Base-by-base conservation (phyloP, 1,284 basidiomycete species). In the Ceratobasidium sp. region DNA sequence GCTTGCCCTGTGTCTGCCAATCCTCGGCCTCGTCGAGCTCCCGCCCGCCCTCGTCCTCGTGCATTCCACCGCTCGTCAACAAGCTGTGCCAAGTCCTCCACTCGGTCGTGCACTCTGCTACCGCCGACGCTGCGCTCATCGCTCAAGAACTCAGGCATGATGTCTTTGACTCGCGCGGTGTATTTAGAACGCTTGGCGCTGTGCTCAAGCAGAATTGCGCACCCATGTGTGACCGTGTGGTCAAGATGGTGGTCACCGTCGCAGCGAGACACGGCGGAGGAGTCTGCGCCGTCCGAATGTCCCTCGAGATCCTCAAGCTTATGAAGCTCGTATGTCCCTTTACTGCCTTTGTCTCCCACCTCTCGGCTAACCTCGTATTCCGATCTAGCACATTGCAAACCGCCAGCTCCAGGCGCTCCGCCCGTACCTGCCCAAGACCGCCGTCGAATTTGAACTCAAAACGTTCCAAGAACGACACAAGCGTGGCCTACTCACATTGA, bases 171-270 rank as follows among this genome's bases (percentile, higher is more conserved):
- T 92, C 94, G 54, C 88, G 91, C 15, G 91, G 90, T 20, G 88
- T 97, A 61, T 95, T 97, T 85, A 84, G 88, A 62, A 90, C 92
- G 77, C 91, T 97, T 80, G 96, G 94, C 20, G 87, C 90, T 79
- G 93, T 94, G 17, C 89, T 98, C 81, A 96, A 96, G 85, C 91
- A 91, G 59, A 96, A 98, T 83, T 97, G 96, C 81, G 96, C 96
- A 3, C 96, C 96, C 12, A 96, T 97, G 91, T 89, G 96, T 50
- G 96, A 98, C 85, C 89, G 88, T 15, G 90, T 91, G 75, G 92
- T 98, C 59, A 94, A 96, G 83, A 88, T 89, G 70, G 96, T 98
- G 94, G 91, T 97, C 38, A 87, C 87, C 75, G 88, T 90, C 20
- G 93, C 93, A 7, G 76, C 80, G 7, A 81, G 82, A 17, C 38